Percentiles rank a stretch among this genome's conserved stretches.
Conservation (phyloP, 2,329 filamentous ascomycete species). For the Trichothecium sympodiale region DNA sequence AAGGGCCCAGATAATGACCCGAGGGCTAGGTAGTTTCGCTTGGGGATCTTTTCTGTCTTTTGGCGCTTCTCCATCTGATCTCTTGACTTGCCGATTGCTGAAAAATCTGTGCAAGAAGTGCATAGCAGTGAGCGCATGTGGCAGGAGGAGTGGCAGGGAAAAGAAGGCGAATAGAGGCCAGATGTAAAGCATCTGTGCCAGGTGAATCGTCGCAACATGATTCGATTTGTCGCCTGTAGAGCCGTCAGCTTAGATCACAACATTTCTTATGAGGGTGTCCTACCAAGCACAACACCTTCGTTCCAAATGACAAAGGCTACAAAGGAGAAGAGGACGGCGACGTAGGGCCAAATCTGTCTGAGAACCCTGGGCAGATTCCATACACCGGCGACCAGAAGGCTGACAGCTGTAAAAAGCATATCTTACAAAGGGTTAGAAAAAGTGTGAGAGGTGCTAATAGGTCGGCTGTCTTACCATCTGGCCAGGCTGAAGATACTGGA, state of each 20-base stretch:
- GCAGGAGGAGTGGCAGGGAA: slow-evolving; percentile 65
- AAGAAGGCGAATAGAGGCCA: slow-evolving; percentile 89
- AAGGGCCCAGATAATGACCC: slow-evolving; percentile 19
- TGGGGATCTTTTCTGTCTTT: no score
- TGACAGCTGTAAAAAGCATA: slow-evolving; percentile 45
- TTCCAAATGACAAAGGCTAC: slow-evolving; percentile 74
- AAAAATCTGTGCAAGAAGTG: no score
- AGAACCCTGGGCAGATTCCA: slow-evolving; percentile 36
- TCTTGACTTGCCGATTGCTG: background rate
- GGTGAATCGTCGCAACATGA: slow-evolving; percentile 78
- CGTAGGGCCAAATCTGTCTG: slow-evolving; percentile 42
- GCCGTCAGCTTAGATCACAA: slow-evolving; percentile 13
- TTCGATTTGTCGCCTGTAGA: slow-evolving; percentile 78
- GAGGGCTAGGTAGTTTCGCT: slow-evolving; percentile 3
- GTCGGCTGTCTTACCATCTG: slow-evolving; percentile 33
- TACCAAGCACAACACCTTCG: slow-evolving; percentile 80
- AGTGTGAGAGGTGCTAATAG: background rate
- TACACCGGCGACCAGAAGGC: slow-evolving; percentile 48
- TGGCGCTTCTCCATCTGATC: background rate
- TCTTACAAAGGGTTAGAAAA: slow-evolving; percentile 25
- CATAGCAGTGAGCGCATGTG: slow-evolving; percentile 30
- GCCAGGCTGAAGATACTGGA: slow-evolving; percentile 31
- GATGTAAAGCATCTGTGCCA: slow-evolving; percentile 90
- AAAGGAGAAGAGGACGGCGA: slow-evolving; percentile 58
- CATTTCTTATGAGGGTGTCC: slow-evolving; percentile 9